Evolutionary conservation across 768 basidiomycete species (phyloP).

Genomic region (Lactarius sp.): DNA sequence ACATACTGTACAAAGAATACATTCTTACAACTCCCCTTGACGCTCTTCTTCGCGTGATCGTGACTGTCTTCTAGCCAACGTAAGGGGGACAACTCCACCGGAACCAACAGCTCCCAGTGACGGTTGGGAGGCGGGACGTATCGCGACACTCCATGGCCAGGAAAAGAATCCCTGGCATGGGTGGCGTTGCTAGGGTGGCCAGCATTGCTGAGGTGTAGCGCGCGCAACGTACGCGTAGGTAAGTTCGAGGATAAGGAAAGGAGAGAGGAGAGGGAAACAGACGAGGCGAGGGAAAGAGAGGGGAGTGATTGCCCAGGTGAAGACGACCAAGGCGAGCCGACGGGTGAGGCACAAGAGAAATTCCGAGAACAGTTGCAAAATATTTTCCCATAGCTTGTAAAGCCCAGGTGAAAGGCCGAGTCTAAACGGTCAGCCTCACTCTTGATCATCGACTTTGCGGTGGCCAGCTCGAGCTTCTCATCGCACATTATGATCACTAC

Average conservation of each 20-base stretch:
- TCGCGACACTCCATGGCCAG: conserved; percentile 72
- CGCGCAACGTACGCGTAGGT: too few relatives aligned
- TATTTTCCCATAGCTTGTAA: conserved; percentile 92
- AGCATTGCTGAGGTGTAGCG: too few relatives aligned
- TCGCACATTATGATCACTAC: conserved; percentile 99
- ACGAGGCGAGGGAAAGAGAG: too few relatives aligned
- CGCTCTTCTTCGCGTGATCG: background rate
- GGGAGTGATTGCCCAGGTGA: too few relatives aligned
- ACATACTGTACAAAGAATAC: background rate
- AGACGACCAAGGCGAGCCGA: too few relatives aligned
- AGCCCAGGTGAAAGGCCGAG: conserved; percentile 98
- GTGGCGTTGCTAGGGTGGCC: too few relatives aligned
- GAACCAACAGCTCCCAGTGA: too few relatives aligned
- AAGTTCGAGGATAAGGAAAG: too few relatives aligned
- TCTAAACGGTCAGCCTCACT: conserved; percentile 95
- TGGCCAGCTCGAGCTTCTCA: conserved; percentile 89
- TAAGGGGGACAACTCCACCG: conserved; percentile 40
- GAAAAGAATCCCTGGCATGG: too few relatives aligned
- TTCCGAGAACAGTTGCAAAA: too few relatives aligned
- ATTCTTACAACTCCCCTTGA: background rate
- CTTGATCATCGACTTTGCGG: conserved; percentile 96
- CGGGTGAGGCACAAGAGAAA: too few relatives aligned
- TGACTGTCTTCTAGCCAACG: conserved; percentile 7
- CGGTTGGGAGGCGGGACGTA: conserved; percentile 48
- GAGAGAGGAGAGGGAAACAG: too few relatives aligned